Evolutionary conservation across 2,329 filamentous ascomycete genomes (phyloP).

Genomic region (Monascus ruber): DNA sequence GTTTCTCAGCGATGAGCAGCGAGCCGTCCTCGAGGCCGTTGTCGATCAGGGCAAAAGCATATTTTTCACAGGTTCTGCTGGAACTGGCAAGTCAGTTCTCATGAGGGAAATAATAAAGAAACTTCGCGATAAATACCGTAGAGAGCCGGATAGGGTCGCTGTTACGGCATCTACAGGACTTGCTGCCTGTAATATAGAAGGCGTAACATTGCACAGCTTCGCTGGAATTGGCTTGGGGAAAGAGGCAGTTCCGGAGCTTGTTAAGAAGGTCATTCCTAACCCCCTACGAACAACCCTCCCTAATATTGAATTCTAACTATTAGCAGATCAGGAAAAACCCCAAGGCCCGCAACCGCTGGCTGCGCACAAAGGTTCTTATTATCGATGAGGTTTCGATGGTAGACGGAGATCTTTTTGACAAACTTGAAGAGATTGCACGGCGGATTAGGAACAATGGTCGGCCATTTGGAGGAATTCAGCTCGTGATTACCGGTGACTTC

Average conservation of each 20-base stretch:
- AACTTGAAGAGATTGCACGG: slow-evolving; percentile 78
- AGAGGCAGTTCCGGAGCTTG: slow-evolving; percentile 64
- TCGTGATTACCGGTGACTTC: slow-evolving; percentile 93
- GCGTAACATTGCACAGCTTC: slow-evolving; percentile 92
- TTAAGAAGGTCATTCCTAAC: slow-evolving; percentile 53
- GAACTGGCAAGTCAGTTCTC: slow-evolving; percentile 91
- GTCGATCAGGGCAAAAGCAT: slow-evolving; percentile 72
- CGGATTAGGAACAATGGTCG: slow-evolving; percentile 79
- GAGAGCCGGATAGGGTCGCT: slow-evolving; percentile 73
- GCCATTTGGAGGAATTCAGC: slow-evolving; percentile 90
- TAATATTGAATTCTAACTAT: not conserved
- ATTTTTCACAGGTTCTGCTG: slow-evolving; percentile 95
- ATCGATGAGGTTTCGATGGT: slow-evolving; percentile 99
- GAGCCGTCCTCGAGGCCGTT: slow-evolving; percentile 71
- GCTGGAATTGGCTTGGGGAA: slow-evolving; percentile 91
- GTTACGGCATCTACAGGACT: slow-evolving; percentile 93
- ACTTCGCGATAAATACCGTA: slow-evolving; percentile 62
- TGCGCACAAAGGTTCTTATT: slow-evolving; percentile 74
- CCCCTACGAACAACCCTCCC: not conserved
- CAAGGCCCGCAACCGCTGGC: slow-evolving; percentile 82
- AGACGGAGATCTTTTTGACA: slow-evolving; percentile 92
- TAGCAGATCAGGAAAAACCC: slow-evolving; percentile 62
- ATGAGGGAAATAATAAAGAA: slow-evolving; percentile 83
- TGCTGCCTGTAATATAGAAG: slow-evolving; percentile 92
- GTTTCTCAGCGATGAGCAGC: slow-evolving; percentile 75